Evolutionary conservation across 2,329 filamentous ascomycete species (phyloP), one percentile per base, ranked within the genome.

Genomic region (Apiospora pterosperma): DNA sequence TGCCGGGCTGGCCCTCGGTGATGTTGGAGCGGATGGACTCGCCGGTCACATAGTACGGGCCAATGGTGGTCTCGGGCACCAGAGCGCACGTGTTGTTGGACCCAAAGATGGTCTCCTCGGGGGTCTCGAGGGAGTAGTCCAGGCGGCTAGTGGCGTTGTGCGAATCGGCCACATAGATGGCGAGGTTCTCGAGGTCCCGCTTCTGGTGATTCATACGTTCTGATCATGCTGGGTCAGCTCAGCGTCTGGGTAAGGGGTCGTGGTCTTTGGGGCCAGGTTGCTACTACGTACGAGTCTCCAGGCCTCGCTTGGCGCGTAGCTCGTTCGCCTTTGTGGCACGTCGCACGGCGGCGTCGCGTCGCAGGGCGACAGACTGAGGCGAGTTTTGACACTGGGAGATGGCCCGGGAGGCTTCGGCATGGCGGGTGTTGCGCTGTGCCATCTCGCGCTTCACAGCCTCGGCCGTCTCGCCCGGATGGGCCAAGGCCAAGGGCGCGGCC

Each of bases 1-100:
- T 72, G 59, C 82, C 82, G 12, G 76, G 73, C 67, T 79, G 67
- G 4, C 70, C 62, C 63, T 84, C 81, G 63, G 76, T 78, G 66
- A 84, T 75, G 66, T 84, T 77, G 44, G 76, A 72, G 52, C 81
- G 78, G 64, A 84, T 70, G 64, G 78, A 75, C 71, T 84, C 81
- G 59, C 81, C 82, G n/a, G 75, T 71, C 25, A 83, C 75, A 66
- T 78, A 77, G 72, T 81, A 83, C 14, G 81, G 81, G 1, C 76
- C 76, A 52, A 74, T 72, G 5, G 76, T 77, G 39, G 77, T 67
- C 59, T 76, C 73, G 36, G 77, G 77, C 36, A 75, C 70, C 25
- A 77, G 67, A 55, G 77, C 72, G 42, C 76, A 77, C 59, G 72
- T 76, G 7, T 72, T 77, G 65, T 78, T 76, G 38, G 72, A 75